Percentiles rank a stretch among this genome's conserved stretches.
These are phyloP conservation scores for Mortierella alpina DNA, from an alignment of 192 early-diverging fungal species.

Conservation along the genomic window DNA sequence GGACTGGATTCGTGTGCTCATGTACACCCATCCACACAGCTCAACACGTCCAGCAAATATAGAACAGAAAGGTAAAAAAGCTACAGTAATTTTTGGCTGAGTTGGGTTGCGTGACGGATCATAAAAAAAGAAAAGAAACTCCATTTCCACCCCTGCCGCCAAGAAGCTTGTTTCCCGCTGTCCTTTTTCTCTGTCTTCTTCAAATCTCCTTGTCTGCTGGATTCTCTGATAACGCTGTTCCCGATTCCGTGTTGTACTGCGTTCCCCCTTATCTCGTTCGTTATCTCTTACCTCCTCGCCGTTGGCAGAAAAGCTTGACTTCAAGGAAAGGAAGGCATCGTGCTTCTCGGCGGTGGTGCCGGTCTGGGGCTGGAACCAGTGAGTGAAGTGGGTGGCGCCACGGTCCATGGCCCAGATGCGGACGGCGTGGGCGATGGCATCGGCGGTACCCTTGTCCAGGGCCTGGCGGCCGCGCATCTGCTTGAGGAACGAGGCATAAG, in stretches of 20 bases:
- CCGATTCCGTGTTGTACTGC: neutral
- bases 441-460: conserved; percentile 95
- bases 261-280: neutral
- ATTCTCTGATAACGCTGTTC: no score
- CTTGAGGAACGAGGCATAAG: conserved; percentile 92
- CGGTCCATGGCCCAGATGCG: conserved; percentile 98
- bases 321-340: conserved; percentile 96
- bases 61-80: no score
- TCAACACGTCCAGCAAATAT: no score
- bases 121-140: no score
- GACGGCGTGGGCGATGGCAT: conserved; percentile 98
- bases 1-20: neutral
- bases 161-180: no score
- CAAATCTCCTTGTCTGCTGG: no score
- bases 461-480: conserved; percentile 91
- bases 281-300: conserved; percentile 84
- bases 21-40: no score
- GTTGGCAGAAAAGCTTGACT: conserved; percentile 81
- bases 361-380: conserved; percentile 99
- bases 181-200: neutral
- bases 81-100: no score
- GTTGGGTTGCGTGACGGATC: no score
- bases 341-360: conserved; percentile 99
- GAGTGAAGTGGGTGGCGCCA: conserved; percentile 98
- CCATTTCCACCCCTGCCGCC: no score